A percentile compares a stretch with the other conserved stretches of the same genome.
phyloP scores from a whole-genome alignment of 78 protist genomes.

The Bigelowiella natans region DNA sequence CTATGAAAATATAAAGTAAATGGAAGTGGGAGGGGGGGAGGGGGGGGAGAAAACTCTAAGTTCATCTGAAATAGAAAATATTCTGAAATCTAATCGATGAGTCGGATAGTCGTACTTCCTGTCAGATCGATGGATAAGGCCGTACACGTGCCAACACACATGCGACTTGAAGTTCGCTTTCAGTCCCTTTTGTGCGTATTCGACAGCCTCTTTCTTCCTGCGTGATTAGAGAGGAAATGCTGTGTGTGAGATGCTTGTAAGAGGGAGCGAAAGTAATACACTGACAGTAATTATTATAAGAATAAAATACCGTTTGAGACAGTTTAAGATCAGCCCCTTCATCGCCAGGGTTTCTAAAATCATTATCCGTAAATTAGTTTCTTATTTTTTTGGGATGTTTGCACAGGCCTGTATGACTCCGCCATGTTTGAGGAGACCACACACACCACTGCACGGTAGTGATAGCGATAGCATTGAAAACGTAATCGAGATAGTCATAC shows the following conservation, averaged over 20 bases:
- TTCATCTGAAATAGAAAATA: too few relatives aligned
- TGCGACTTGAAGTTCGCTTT: slow-evolving; percentile 39
- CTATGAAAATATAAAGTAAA: too few relatives aligned
- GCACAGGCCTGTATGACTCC: neutral
- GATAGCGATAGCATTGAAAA: too few relatives aligned
- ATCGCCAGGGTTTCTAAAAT: slow-evolving; percentile 58
- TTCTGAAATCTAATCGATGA: too few relatives aligned
- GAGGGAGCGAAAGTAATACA: too few relatives aligned
- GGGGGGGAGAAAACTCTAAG: too few relatives aligned
- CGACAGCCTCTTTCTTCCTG: slow-evolving; percentile 67
- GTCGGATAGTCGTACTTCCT: slow-evolving; percentile 53
- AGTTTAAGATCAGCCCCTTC: slow-evolving; percentile 63
- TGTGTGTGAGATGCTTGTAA: too few relatives aligned
- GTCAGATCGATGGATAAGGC: slow-evolving; percentile 70
- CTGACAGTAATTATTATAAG: too few relatives aligned
- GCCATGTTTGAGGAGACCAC: neutral
- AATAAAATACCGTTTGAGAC: slow-evolving; percentile 20
- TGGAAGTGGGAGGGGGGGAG: too few relatives aligned
- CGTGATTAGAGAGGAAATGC: too few relatives aligned
- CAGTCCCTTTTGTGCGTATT: slow-evolving; percentile 49
- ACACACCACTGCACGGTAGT: too few relatives aligned
- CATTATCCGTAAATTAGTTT: neutral
- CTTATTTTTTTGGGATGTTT: neutral
- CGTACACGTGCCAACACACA: slow-evolving; percentile 80
- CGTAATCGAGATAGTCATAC: too few relatives aligned